A percentile compares a stretch with the other conserved stretches of the same genome.
phyloP scores from a whole-genome alignment of 1,284 basidiomycete genomes.

The Ceratobasidium sp. region DNA sequence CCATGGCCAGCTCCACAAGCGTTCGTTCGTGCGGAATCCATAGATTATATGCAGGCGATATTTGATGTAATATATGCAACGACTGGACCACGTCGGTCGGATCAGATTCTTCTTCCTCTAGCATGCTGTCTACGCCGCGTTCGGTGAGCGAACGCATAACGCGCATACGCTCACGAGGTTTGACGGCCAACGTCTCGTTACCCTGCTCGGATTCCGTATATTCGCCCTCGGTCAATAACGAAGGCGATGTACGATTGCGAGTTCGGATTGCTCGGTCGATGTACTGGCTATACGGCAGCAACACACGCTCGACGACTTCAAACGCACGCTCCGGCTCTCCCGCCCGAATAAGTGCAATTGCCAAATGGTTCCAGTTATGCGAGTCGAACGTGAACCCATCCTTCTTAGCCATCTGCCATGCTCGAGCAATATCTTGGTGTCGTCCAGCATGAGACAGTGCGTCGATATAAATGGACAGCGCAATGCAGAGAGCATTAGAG shows the following conservation, averaged over 20 bases:
- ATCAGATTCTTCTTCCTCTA: constrained; percentile 49
- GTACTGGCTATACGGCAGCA: constrained; percentile 66
- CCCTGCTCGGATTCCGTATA: background rate
- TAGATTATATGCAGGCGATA: constrained; percentile 69
- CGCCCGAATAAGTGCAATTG: constrained; percentile 77
- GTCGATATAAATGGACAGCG: constrained; percentile 88
- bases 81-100: constrained; percentile 60
- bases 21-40: constrained; percentile 71
- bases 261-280: constrained; percentile 26
- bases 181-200: constrained; percentile 7
- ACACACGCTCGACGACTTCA: constrained; percentile 81
- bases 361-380: constrained; percentile 93
- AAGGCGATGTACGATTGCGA: constrained; percentile 26
- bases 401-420: constrained; percentile 73
- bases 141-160: constrained; percentile 35
- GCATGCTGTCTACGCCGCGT: constrained; percentile 29
- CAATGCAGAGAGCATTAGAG: constrained; percentile 73
- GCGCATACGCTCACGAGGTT: constrained; percentile 33
- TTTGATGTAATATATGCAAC: constrained; percentile 67
- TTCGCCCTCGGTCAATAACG: constrained; percentile 26
- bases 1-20: constrained; percentile 53
- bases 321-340: constrained; percentile 86
- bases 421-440: constrained; percentile 69
- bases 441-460: constrained; percentile 72
- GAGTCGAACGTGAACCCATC: constrained; percentile 87